Evolutionary conservation across 768 basidiomycete species (phyloP), one percentile per base, ranked within the genome.

Genomic region (Termitomyces eurrhizus): DNA sequence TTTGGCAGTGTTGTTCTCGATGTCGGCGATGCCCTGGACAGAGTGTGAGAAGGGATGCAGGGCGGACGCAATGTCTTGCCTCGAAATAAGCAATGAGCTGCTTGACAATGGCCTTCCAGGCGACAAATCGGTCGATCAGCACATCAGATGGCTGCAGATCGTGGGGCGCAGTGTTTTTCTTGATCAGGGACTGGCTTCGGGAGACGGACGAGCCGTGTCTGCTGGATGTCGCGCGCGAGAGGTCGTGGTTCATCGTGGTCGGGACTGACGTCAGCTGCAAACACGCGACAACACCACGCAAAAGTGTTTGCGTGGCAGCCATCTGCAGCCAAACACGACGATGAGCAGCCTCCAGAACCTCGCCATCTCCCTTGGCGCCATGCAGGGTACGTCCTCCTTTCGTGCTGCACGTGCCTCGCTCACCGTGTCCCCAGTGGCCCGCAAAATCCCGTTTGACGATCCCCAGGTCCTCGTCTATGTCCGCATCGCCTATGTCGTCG

Each of bases 71-170:
- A 33, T n/a, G 45, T 50, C 44, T 54, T 29, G 64, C 84, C 77
- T 90, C 89, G 62, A 95, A 95, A 74, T 95, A 97, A 1, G 91
- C 89, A 56, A 93, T 90, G 56, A 98, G 86, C 77, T 97, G 95
- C 76, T 95, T 96, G 52, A 96, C 93, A 67, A 98, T 96, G 55
- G 86, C 89, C 77, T 97, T 98, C 95, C 95, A 98, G 0, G 92
- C 90, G 8, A 89, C 83, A 69, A 94, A 94, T 33, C 92, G 88
- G 73, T 98, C 96, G 65, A 98, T 97, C 72, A 99, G 90, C 69
- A 99, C 85, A 74, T 99, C 96, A 11, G 92, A 93, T 0, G 95
- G 95, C 54, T 88, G 85, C 50, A 98, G 83, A 75, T 96, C 95
- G 65, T 93, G 87, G 0, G 92, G 87, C 3, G 92, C 88, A 62